Percentiles rank a stretch among this genome's conserved stretches.
Evolutionary conservation across 2,329 filamentous ascomycete genomes (phyloP).

Genomic region (Nectriaceae sp.): DNA sequence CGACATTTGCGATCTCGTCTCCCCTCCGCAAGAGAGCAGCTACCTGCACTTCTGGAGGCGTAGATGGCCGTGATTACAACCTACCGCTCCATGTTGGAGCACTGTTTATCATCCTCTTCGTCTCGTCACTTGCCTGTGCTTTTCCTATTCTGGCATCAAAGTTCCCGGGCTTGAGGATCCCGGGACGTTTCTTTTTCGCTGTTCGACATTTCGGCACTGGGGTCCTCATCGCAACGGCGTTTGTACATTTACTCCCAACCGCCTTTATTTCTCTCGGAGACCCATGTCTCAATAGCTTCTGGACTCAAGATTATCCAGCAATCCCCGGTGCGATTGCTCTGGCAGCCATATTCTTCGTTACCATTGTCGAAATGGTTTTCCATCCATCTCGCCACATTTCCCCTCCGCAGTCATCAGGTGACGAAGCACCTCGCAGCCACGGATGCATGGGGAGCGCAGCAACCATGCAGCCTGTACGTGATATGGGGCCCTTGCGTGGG

Average conservation of each 20-base stretch:
- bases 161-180: constrained; percentile 56
- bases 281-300: constrained; percentile 72
- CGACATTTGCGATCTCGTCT: too few relatives aligned
- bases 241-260: constrained; percentile 72
- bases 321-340: constrained; percentile 82
- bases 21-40: constrained; percentile 32
- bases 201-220: constrained; percentile 76
- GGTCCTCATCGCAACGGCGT: constrained; percentile 74
- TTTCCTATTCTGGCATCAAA: constrained; percentile 57
- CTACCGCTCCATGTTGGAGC: constrained; percentile 59
- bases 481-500: constrained; percentile 37
- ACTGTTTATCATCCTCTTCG: constrained; percentile 50
- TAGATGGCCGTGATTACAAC: constrained; percentile 49
- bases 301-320: constrained; percentile 73
- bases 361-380: constrained; percentile 75
- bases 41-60: constrained; percentile 32
- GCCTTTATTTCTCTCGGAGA: constrained; percentile 65
- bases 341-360: constrained; percentile 75
- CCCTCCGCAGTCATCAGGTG: background rate
- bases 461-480: constrained; percentile 32
- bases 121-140: constrained; percentile 50
- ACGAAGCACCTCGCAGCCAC: constrained; percentile 3
- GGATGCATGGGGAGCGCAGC: constrained; percentile 29
- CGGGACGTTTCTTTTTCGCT: constrained; percentile 55
- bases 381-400: constrained; percentile 40